A percentile compares a stretch with the other conserved stretches of the same genome.
Evolutionary conservation across 164 flowering plant species (phyloP).

Genomic region (Tetracentron sinense): DNA sequence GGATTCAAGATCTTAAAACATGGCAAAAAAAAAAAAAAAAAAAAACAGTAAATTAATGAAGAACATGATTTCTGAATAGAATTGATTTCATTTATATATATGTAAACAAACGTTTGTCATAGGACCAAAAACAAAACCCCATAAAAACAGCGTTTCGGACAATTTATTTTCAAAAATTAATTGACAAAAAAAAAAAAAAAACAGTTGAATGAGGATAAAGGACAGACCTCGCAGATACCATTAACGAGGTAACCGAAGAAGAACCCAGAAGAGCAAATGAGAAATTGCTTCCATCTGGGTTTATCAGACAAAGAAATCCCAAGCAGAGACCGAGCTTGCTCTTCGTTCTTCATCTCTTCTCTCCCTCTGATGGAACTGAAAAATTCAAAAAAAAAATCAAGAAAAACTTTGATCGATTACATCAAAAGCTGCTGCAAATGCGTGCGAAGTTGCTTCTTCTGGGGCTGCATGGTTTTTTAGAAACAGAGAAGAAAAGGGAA

Average conservation of each 20-base stretch:
- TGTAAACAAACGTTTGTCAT: neutral
- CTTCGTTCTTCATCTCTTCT: slow-evolving; percentile 41
- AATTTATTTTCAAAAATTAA: neutral
- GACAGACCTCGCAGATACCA: slow-evolving; percentile 63
- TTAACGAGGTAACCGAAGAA: slow-evolving; percentile 78
- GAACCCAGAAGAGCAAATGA: slow-evolving; percentile 66
- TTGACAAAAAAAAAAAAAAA: neutral
- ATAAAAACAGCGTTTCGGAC: neutral
- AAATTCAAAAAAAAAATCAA: neutral
- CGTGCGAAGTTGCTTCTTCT: neutral
- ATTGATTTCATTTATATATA: neutral
- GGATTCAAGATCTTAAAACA: neutral
- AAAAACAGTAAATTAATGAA: neutral
- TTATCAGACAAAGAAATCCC: slow-evolving; percentile 50
- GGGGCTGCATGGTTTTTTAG: neutral
- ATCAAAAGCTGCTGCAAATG: neutral
- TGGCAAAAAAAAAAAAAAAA: neutral
- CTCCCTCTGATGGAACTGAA: neutral
- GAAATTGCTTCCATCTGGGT: slow-evolving; percentile 59
- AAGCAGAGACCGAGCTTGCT: slow-evolving; percentile 48
- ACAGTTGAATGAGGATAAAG: neutral
- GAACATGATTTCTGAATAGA: no score
- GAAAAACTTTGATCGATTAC: neutral
- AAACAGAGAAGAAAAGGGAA: neutral
- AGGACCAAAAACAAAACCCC: neutral